Conservation (phyloP, 1,139 yeast species). For the Pneumocystis canis region DNA sequence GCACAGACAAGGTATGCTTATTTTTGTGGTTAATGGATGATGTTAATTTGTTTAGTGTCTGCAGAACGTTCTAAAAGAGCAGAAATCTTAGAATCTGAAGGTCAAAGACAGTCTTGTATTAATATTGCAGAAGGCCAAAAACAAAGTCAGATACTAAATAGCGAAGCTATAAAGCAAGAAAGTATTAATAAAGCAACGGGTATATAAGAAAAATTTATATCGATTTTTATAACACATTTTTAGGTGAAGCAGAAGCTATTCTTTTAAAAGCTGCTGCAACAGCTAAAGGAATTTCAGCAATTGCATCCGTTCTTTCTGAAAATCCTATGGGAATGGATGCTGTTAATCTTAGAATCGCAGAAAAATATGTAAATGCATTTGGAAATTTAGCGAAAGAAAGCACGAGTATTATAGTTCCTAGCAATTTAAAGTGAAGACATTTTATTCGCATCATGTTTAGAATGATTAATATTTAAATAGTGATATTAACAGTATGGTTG, state of each 20-base stretch:
- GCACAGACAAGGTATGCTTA: conserved; percentile 18
- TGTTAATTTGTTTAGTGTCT: conserved; percentile 31
- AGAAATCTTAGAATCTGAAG: conserved; percentile 74
- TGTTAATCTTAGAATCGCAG: conserved; percentile 65
- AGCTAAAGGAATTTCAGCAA: conserved; percentile 49
- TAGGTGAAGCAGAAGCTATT: conserved; percentile 28
- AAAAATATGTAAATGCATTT: conserved; percentile 68
- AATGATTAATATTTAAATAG: conserved; percentile 28
- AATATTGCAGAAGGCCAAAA: conserved; percentile 76
- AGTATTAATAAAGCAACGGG: conserved; percentile 53
- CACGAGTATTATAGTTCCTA: conserved; percentile 64
- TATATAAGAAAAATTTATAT: conserved; percentile 14
- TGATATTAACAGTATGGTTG: conserved; percentile 61
- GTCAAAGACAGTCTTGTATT: conserved; percentile 61
- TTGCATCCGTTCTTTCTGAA: conserved; percentile 52
- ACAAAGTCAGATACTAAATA: conserved; percentile 49
- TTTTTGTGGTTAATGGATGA: too few relatives aligned
- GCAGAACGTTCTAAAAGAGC: conserved; percentile 81
- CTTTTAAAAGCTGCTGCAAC: conserved; percentile 59
- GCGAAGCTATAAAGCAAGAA: conserved; percentile 53
- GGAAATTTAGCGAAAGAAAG: conserved; percentile 71
- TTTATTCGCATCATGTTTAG: not conserved
- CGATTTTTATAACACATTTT: conserved; percentile 21
- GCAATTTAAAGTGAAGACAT: conserved; percentile 26
- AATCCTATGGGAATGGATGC: conserved; percentile 66